Percentiles rank a stretch among this genome's conserved stretches.
phyloP scores from a whole-genome alignment of 2,329 filamentous ascomycete genomes.

The Pestalotiopsis sp. region DNA sequence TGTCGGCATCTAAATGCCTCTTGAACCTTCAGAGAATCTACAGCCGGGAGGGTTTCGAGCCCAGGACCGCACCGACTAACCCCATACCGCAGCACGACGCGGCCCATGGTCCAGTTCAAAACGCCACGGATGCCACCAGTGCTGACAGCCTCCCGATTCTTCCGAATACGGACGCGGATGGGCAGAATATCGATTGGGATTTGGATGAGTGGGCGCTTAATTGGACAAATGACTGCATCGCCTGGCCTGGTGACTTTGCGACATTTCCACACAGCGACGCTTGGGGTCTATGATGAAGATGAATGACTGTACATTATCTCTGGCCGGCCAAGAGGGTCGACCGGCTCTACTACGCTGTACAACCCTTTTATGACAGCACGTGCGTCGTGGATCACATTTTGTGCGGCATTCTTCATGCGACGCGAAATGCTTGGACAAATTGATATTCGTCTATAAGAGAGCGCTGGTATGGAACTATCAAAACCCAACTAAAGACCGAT shows the following conservation, averaged over 20 bases:
- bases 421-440: no score
- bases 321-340: no score
- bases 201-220: neutral
- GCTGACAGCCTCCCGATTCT: neutral
- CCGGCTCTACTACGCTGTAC: no score
- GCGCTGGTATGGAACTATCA: no score
- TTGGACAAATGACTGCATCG: neutral
- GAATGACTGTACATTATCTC: no score
- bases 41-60: neutral
- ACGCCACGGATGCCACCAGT: neutral
- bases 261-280: neutral
- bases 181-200: neutral
- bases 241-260: neutral
- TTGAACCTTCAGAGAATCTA: neutral
- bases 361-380: no score
- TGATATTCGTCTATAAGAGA: no score
- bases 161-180: neutral
- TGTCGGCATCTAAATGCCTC: neutral
- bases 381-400: no score
- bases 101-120: neutral
- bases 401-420: no score
- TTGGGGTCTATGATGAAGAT: neutral
- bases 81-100: neutral
- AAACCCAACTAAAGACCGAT: conserved; percentile 27
- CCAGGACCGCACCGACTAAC: neutral